A percentile compares a stretch with the other conserved stretches of the same genome.
These are phyloP conservation scores for Cephalotrichum gorgonifer DNA, from an alignment of 2,329 filamentous ascomycete genomes.

Conservation along the genomic window DNA sequence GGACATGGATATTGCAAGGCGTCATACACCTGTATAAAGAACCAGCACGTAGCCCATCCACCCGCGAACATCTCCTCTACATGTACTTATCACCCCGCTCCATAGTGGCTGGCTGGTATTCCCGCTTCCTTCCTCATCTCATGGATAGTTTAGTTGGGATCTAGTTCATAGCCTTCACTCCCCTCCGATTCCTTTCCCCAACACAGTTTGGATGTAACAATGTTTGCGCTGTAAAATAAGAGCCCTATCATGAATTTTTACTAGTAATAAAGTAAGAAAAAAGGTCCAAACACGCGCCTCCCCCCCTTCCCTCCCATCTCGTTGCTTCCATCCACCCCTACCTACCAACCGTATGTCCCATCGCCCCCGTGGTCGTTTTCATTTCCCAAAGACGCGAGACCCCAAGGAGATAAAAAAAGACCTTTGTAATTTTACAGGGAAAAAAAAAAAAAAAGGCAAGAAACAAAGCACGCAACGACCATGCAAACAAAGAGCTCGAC, in stretches of 20 bases:
- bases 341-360: background rate
- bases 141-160: too few relatives aligned
- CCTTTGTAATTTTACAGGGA: background rate
- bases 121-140: too few relatives aligned
- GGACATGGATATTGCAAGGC: too few relatives aligned
- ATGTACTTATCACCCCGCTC: too few relatives aligned
- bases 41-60: too few relatives aligned
- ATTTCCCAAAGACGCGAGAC: background rate
- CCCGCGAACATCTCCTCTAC: too few relatives aligned
- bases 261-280: background rate
- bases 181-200: background rate
- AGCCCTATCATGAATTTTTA: background rate
- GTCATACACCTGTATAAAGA: too few relatives aligned
- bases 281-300: background rate
- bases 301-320: background rate
- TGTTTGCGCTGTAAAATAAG: background rate
- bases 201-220: background rate
- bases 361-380: background rate
- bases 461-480: conserved; percentile 12
- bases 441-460: conserved; percentile 9
- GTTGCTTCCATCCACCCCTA: too few relatives aligned
- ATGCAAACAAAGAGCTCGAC: background rate
- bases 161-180: too few relatives aligned
- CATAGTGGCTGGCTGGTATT: too few relatives aligned
- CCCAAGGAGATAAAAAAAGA: background rate